Evolutionary conservation across 2,329 filamentous ascomycete genomes (phyloP), one percentile per base, ranked within the genome.

Genomic region (Ophiocordyceps camponoti-rufipedis): DNA sequence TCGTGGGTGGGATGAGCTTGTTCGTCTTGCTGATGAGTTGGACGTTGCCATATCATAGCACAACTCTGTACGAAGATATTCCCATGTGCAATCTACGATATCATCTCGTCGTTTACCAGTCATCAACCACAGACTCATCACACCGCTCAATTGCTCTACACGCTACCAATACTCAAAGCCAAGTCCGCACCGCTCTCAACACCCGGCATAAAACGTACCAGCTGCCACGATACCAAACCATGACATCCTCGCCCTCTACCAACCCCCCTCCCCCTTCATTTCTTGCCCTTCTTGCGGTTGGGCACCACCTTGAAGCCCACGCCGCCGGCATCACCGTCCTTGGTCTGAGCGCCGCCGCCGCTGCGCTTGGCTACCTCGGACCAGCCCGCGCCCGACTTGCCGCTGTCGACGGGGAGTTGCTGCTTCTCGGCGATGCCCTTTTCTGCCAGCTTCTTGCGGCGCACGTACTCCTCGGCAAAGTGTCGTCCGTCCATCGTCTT

Each of bases 311-410:
- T 91, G 68, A 95, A 96, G 44, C 75, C 76, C 10, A 80, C 72
- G 38, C 55, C 56, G 53, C 63, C 56, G 61, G 58, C 60, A 59
- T 53, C 39, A 11, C 9, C 65, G 31, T 72, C 71, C 49, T 68
- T 69, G 44, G 49, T 46, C 45, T 54, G 53, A 38, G 48, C 48
- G 46, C 68, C 66, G 46, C 68, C 66, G 46, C 67, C 64, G 43
- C 83, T 82, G 71, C 95, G 95, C 79, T 96, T 96, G 1, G 91
- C 91, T 45, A 98, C 91, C 65, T 96, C 91, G 54, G 74, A 94
- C 91, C 91, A 98, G 18, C 64, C 56, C 44, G 63, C 51, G 61
- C 67, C 49, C 54, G 62, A 47, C 56, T 71, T 57, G 50, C 68
- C 71, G 43, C 38, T 38, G 3, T 76, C 72, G 44, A 65, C 71